phyloP scores from a whole-genome alignment of 176 grass and related monocot species.

The Coix lacrymajobi region DNA sequence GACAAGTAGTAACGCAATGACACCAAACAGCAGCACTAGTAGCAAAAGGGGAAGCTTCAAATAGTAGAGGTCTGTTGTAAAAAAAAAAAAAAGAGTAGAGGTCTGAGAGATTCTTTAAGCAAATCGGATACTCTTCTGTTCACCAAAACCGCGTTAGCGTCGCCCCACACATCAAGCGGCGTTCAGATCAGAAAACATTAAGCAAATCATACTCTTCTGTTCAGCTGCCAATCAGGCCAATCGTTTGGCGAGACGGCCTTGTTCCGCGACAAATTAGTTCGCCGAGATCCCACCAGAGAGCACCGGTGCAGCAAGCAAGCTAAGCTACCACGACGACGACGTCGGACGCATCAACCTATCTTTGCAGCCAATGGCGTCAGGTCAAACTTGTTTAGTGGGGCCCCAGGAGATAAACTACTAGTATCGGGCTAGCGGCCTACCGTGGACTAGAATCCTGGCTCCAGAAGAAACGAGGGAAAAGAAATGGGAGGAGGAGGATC shows the following conservation, averaged over 20 bases:
- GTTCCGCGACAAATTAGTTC: background rate
- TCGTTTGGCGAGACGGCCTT: background rate
- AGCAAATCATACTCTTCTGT: background rate
- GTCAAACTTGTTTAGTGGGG: background rate
- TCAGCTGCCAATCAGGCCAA: background rate
- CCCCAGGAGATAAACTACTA: background rate
- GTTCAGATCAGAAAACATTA: background rate
- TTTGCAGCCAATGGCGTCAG: background rate
- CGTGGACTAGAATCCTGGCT: slow-evolving; percentile 2
- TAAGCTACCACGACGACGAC: background rate
- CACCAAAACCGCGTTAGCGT: background rate
- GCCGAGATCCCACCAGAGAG: background rate
- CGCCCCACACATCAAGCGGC: background rate
- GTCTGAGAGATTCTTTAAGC: no score
- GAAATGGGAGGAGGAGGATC: background rate
- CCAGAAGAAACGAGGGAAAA: background rate
- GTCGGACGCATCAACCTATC: background rate
- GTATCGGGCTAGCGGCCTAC: background rate
- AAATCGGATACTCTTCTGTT: no score
- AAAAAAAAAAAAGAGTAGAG: no score
- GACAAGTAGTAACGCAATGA: background rate
- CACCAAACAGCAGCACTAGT: background rate
- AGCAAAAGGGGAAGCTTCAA: background rate
- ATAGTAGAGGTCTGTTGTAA: no score
- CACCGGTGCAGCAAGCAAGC: background rate